Evolutionary conservation across 805 yeast genomes (phyloP).

Genomic region (Ogataea nitratoaversa): DNA sequence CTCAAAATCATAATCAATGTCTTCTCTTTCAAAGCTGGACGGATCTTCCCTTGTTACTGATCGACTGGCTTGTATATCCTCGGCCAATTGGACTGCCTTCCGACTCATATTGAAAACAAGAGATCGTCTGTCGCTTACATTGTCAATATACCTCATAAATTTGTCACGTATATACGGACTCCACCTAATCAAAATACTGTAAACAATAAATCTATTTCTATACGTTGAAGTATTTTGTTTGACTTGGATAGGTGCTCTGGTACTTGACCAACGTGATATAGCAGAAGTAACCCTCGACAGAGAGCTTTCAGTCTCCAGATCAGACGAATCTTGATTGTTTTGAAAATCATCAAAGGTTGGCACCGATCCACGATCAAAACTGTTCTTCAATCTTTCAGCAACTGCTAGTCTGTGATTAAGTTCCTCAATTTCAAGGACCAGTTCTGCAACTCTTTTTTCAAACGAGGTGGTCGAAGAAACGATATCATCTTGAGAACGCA

Average conservation of each 20-base stretch:
- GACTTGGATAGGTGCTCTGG: constrained; percentile 20
- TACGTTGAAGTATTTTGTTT: constrained; percentile 32
- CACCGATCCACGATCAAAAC: constrained; percentile 23
- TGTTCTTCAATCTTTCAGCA: constrained; percentile 19
- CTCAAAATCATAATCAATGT: constrained; percentile 15
- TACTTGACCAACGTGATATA: constrained; percentile 15
- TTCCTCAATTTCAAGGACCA: constrained; percentile 26
- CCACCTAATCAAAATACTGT: constrained; percentile 75
- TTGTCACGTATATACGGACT: constrained; percentile 61
- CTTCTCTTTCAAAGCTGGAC: constrained; percentile 5
- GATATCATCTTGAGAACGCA: constrained; percentile 7
- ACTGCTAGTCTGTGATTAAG: constrained; percentile 29
- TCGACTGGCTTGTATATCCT: constrained; percentile 19
- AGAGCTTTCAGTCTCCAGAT: constrained; percentile 15
- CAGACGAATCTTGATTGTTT: constrained; percentile 19
- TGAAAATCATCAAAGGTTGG: constrained; percentile 25
- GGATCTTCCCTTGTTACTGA: constrained; percentile 3
- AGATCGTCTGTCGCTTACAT: constrained; percentile 24
- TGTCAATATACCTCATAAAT: constrained; percentile 50
- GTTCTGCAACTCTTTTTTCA: constrained; percentile 15
- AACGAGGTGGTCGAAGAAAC: neutral
- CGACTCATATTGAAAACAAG: constrained; percentile 28
- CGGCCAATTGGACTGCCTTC: constrained; percentile 28
- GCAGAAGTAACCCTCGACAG: constrained; percentile 12
- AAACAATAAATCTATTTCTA: constrained; percentile 69